Percentiles rank a stretch among this genome's conserved stretches.
phyloP scores from a whole-genome alignment of 2,329 filamentous ascomycete genomes.

The Colletotrichum melonis region DNA sequence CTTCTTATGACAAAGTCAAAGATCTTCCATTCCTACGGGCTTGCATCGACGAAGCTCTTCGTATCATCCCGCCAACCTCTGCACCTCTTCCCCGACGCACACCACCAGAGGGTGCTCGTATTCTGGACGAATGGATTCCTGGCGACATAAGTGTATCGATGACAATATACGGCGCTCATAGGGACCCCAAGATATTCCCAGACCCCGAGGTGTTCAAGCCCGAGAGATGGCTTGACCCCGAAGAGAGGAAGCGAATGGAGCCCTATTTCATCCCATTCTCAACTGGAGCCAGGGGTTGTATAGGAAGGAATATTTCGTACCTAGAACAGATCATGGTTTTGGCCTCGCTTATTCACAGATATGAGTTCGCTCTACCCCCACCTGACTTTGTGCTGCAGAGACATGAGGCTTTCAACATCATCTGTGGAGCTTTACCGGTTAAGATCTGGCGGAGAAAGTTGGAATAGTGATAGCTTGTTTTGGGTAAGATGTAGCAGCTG shows the following conservation, averaged over 20 bases:
- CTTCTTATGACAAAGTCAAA: constrained; percentile 61
- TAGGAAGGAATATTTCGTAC: constrained; percentile 49
- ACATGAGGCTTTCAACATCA: no score
- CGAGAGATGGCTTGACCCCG: constrained; percentile 49
- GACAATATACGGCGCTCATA: constrained; percentile 43
- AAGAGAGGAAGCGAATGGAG: constrained; percentile 51
- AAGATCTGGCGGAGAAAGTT: no score
- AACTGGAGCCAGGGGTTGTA: constrained; percentile 39
- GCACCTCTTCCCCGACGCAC: constrained; percentile 56
- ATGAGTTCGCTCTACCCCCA: no score
- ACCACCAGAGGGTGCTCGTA: constrained; percentile 54
- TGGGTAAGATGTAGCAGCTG: no score
- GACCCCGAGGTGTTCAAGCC: constrained; percentile 41
- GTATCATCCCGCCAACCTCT: constrained; percentile 56
- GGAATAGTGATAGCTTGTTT: no score
- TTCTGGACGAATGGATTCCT: constrained; percentile 57
- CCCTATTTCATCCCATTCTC: constrained; percentile 52
- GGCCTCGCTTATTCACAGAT: constrained; percentile 37
- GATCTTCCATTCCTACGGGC: constrained; percentile 63
- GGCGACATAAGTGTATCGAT: constrained; percentile 56
- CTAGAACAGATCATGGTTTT: constrained; percentile 59
- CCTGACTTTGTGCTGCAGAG: no score
- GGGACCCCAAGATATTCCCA: constrained; percentile 17
- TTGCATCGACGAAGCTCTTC: constrained; percentile 61
- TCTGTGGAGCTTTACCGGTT: no score